Evolutionary conservation across 345 rosid genomes (phyloP), one percentile per base, ranked within the genome.

Genomic region (Lepidium sativum): DNA sequence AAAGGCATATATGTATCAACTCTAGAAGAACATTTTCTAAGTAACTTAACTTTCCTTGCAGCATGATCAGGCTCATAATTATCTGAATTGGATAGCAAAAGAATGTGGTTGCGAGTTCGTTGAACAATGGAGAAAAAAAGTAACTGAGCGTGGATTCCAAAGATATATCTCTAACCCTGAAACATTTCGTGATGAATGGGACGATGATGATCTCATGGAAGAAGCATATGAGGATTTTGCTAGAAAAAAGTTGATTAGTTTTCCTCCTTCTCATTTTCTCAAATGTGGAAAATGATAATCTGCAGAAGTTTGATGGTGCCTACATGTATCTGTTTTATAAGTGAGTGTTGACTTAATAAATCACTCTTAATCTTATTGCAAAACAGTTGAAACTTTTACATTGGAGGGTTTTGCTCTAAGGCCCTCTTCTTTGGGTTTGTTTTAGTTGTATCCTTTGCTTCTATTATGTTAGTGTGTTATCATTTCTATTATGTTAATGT

Each of bases 141-240:
- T 79, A 80, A 80, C 78, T 35, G 43, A 0, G 0, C 10, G 53
- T 4, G 20, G 50, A 20, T 20, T 25, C 9, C 29, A 71, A 25
- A 68, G 23, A 17, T 32, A 0, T 41, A 51, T 0, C 2, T 8
- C 8, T 10, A 51, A 66, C 3, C 80, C 82, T 12, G 78, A 76
- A 6, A 75, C 75, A 3, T 83, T 75, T 32, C 74, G 88, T 4
- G 90, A 86, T 21, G 73, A 77, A 63, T 82, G 84, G 86, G 85
- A 74, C n/a, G 92, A 79, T 25, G 54, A 86, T 23, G 41, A 78
- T 60, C 70, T 78, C 51, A 40, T 81, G 63, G 38, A 45, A 43
- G 71, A 72, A 76, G 83, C 87, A 0, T 41, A 67, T 4, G 64
- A 79, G 33, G 87, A 86, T 63, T 77, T 84, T 9, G 27, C 38